These are phyloP conservation scores for Sphenostylis stenocarpa DNA, from an alignment of 306 rosid species.

Conservation along the genomic window DNA sequence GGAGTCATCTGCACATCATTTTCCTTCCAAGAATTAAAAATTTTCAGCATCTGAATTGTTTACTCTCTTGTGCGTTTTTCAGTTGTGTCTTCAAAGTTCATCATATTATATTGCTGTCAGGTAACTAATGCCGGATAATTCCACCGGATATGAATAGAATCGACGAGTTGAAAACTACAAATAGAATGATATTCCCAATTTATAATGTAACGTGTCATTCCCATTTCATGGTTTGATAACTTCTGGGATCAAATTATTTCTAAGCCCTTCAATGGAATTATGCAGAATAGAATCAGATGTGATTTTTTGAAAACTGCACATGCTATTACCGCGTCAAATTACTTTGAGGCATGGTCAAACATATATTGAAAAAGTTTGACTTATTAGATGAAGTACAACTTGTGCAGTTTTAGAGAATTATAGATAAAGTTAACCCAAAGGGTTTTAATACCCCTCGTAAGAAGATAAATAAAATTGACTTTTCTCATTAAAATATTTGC, in stretches of 20 bases:
- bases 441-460: background rate
- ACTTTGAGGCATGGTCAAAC: background rate
- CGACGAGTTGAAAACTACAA: background rate
- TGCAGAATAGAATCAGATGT: constrained; percentile 10
- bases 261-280: background rate
- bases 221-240: background rate
- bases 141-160: constrained; percentile 1
- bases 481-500: background rate
- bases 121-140: constrained; percentile 22
- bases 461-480: background rate
- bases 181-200: background rate
- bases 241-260: background rate
- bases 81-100: background rate
- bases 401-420: background rate
- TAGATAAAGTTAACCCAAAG: background rate
- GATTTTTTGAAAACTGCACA: background rate
- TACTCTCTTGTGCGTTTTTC: constrained; percentile 24
- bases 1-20: constrained; percentile 12
- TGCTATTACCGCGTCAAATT: background rate
- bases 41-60: constrained; percentile 36
- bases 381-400: background rate
- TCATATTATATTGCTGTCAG: background rate
- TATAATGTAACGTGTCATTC: background rate
- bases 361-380: background rate
- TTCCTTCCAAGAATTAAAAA: background rate